These are phyloP conservation scores for Diaporthe longicolla DNA, from an alignment of 2,329 filamentous ascomycete species.

Conservation along the genomic window DNA sequence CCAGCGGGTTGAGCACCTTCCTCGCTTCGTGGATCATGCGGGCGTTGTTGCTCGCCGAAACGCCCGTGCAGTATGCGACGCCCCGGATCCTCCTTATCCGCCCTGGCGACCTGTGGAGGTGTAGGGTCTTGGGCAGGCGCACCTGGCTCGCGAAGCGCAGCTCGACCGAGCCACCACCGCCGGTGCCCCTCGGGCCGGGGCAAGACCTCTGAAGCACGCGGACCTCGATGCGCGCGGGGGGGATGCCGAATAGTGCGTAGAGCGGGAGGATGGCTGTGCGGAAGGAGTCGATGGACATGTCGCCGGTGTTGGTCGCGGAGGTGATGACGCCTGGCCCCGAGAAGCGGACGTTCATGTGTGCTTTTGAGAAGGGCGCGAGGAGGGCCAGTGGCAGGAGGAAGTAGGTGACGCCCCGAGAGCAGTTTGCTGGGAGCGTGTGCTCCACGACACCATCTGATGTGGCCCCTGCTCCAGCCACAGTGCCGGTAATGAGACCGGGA, in stretches of 20 bases:
- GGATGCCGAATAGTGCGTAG: constrained; percentile 91
- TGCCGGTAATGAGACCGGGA: constrained; percentile 92
- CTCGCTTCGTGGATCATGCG: constrained; percentile 94
- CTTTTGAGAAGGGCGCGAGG: constrained; percentile 92
- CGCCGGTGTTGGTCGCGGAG: constrained; percentile 81
- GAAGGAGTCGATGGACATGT: constrained; percentile 93
- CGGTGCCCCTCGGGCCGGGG: constrained; percentile 79
- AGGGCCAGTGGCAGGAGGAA: constrained; percentile 92
- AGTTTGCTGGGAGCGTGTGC: constrained; percentile 83
- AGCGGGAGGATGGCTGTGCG: constrained; percentile 92
- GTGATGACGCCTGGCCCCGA: constrained; percentile 94
- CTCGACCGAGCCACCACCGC: constrained; percentile 93
- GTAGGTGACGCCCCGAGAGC: constrained; percentile 87
- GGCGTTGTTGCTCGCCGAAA: constrained; percentile 92
- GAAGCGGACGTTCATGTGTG: constrained; percentile 90
- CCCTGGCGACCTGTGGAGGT: constrained; percentile 85
- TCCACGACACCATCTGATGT: constrained; percentile 80
- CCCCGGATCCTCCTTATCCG: constrained; percentile 90
- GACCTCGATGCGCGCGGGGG: constrained; percentile 84
- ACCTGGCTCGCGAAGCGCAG: constrained; percentile 94
- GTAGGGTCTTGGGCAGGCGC: constrained; percentile 91
- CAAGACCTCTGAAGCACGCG: constrained; percentile 86
- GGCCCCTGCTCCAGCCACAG: constrained; percentile 81
- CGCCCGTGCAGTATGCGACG: constrained; percentile 93
- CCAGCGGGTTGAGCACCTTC: constrained; percentile 87